Evolutionary conservation across 2,329 filamentous ascomycete species (phyloP), one percentile per base, ranked within the genome.

Genomic region (Trichoderma koningii): DNA sequence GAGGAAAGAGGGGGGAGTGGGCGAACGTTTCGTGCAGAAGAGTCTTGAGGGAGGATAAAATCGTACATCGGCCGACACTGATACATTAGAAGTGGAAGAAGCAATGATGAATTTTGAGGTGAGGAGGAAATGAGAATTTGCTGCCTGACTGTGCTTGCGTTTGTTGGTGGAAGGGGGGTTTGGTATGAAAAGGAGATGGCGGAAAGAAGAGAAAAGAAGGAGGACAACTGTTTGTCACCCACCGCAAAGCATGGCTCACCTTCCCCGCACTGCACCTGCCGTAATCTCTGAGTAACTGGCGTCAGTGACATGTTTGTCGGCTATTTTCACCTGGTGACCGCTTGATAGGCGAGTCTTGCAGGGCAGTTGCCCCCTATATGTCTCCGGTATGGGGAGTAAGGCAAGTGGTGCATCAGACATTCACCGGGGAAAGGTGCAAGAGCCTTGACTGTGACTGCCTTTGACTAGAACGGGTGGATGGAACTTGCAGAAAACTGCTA

Each of bases 231-330:
- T 34, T 34, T 12, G 45, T 30, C 9, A 15, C 21, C 47, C 30
- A 15, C 56, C 4, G 9, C 7, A 41, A 51, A 48, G 9, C 7
- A 48, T 17, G n/a, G 17, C 34, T 34, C 17, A 17, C 19, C 23
- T 62, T 17, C 47, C 48, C 47, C 47, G 34, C 57, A 62, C 48
- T 42, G n/a, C 28, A 38, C 12, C 21, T 52, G n/a, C 48, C 21
- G 3, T 15, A n/a, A n/a, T 12, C 19, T 21, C 34, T 7, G n/a
- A n/a, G 14, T 17, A 7, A 6, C 34, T 53, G 14, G 48, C n/a
- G 15, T 51, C 21, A 10, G 56, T 51, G 47, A 51, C 56, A 10
- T 42, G 12, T 41, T 51, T 51, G 17, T 51, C 34, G 30, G 30
- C 28, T 51, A 30, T 42, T 60, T 14, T 19, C 15, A 21, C 12